These are phyloP conservation scores for Metschnikowia baotianmanensis DNA, from an alignment of 805 yeast genomes.

Conservation along the genomic window DNA sequence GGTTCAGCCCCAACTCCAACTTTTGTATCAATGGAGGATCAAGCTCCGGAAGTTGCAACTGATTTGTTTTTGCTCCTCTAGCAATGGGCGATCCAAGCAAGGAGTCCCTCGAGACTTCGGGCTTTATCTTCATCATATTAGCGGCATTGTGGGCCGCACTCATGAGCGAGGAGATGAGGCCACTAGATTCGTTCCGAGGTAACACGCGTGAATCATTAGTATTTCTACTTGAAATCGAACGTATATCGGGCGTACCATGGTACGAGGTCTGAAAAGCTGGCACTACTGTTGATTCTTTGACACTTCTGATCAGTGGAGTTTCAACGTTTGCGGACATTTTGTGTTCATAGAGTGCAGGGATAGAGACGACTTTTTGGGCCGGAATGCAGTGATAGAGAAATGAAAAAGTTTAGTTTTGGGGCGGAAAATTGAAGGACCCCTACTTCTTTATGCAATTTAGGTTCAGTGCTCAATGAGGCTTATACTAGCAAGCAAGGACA, in stretches of 20 bases:
- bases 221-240: background rate
- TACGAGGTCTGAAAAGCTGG: background rate
- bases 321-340: constrained; percentile 1
- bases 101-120: background rate
- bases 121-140: constrained; percentile 17
- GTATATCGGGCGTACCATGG: constrained; percentile 1
- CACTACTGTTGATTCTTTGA: background rate
- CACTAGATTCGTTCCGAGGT: constrained; percentile 20
- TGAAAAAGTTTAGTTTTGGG: no score
- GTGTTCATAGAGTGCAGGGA: background rate
- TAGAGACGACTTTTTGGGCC: no score
- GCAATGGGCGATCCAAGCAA: background rate
- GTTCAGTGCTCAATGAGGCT: no score
- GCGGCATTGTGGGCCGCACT: constrained; percentile 51
- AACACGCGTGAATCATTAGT: background rate
- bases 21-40: background rate
- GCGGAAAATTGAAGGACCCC: no score
- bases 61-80: background rate
- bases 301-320: background rate
- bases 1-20: constrained; percentile 1
- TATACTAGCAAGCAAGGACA: no score
- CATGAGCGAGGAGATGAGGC: constrained; percentile 44
- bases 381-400: no score
- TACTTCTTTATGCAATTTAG: no score
- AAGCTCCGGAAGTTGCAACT: background rate